Evolutionary conservation across 2,329 filamentous ascomycete genomes (phyloP), one percentile per base, ranked within the genome.

Genomic region (Pleurostoma richardsiae): DNA sequence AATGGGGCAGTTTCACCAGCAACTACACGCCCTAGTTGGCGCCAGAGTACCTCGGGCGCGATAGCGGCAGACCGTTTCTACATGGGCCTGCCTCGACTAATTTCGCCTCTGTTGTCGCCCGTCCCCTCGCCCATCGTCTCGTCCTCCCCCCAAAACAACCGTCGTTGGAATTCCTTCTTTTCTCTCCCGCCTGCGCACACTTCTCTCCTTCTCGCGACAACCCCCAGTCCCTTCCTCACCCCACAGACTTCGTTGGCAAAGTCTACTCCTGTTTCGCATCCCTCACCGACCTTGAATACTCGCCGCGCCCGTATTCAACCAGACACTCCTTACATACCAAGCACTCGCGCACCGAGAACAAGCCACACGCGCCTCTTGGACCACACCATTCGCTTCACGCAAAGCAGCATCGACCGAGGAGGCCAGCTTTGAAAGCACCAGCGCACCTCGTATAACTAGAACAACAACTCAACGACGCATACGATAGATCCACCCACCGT

Each of bases 161-260:
- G 26, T 30, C 30, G 10, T 38, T 36, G 40, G 30, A 36, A 28
- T 45, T 47, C 42, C 36, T 40, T 19, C 40, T 45, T 38, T 41
- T 28, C 38, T 42, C 49, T 49, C 42, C 48, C 47, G 45, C 33
- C 39, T 52, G 48, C 49, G 49, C 41, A 41, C 40, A 26, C 44
- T 41, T 42, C 31, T 43, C 40, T 48, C 44, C 40, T 45, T 30
- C 44, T 46, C 47, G 39, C 40, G 41, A 44, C 42, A 41, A 51
- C 47, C 50, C 48, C 41, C 50, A 49, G 50, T 45, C 47, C 39
- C 46, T 40, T 51, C 46, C 33, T 49, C 47, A 42, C 51, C 56
- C 52, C 55, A 59, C 61, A 63, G 68, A 61, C 75, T 77, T 78
- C 75, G 75, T 77, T 78, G 75, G 75, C 75, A 78, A 72, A 78